A percentile compares a stretch with the other conserved stretches of the same genome.
Evolutionary conservation across 2,329 filamentous ascomycete genomes (phyloP).

Genomic region (Atkinsonella texensis): DNA sequence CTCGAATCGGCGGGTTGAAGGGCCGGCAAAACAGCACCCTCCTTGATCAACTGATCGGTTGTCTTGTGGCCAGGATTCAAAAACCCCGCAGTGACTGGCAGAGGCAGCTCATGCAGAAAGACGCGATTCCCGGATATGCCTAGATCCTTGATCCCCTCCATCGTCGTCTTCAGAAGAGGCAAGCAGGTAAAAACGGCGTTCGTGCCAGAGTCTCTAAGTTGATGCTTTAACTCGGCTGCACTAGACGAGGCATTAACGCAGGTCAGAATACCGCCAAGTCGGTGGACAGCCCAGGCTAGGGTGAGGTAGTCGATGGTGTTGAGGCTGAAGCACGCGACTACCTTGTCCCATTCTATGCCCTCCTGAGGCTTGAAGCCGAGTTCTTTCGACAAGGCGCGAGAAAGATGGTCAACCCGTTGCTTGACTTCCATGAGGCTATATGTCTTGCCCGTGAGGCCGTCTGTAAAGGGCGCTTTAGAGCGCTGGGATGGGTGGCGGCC

Average conservation of each 20-base stretch:
- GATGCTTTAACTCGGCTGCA: conserved; percentile 51
- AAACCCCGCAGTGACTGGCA: conserved; percentile 41
- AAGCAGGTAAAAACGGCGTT: conserved; percentile 59
- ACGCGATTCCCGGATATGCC: conserved; percentile 50
- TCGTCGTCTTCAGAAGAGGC: conserved; percentile 47
- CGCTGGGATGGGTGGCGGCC: conserved; percentile 47
- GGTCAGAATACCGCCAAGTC: conserved; percentile 53
- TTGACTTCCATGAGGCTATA: conserved; percentile 50
- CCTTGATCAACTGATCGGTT: conserved; percentile 47
- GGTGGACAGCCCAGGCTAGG: conserved; percentile 45
- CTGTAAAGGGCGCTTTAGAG: conserved; percentile 58
- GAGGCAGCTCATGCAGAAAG: conserved; percentile 52
- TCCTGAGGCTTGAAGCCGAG: conserved; percentile 58
- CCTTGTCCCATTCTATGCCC: conserved; percentile 67
- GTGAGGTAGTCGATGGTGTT: conserved; percentile 57
- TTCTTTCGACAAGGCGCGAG: conserved; percentile 47
- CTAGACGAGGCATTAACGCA: conserved; percentile 63
- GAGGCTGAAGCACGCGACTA: conserved; percentile 56
- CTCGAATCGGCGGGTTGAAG: conserved; percentile 32
- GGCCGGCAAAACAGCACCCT: conserved; percentile 31
- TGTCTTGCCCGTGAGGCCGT: conserved; percentile 52
- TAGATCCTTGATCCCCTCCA: conserved; percentile 47
- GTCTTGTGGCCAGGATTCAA: conserved; percentile 56
- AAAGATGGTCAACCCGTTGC: conserved; percentile 48
- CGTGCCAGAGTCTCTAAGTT: conserved; percentile 51